phyloP scores from a whole-genome alignment of 179 eudicot genomes.

The Dionaea muscipula region DNA sequence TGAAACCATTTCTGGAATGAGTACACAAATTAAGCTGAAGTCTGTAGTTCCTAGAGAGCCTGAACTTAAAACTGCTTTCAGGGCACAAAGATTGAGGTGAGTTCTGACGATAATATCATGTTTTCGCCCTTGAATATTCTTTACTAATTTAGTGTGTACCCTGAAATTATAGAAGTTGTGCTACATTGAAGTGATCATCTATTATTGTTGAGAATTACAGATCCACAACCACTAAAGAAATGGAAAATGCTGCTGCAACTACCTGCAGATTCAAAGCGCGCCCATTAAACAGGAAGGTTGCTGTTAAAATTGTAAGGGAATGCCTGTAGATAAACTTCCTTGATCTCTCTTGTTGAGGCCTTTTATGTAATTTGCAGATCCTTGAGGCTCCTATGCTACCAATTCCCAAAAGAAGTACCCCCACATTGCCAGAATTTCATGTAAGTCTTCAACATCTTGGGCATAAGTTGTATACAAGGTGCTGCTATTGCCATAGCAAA shows the following conservation, averaged over 20 bases:
- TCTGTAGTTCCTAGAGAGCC: constrained; percentile 81
- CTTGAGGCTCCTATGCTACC: constrained; percentile 44
- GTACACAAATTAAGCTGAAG: constrained; percentile 28
- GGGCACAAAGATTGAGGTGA: constrained; percentile 66
- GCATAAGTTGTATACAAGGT: not conserved
- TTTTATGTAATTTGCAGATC: constrained; percentile 34
- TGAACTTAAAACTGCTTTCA: constrained; percentile 62
- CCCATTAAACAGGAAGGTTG: constrained; percentile 71
- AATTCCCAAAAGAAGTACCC: constrained; percentile 47
- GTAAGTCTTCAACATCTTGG: no score
- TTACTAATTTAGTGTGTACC: not conserved
- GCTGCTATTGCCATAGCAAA: no score
- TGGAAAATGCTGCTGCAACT: constrained; percentile 28
- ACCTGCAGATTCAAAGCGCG: constrained; percentile 60
- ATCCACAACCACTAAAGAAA: constrained; percentile 29
- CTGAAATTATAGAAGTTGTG: not conserved
- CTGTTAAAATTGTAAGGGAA: not conserved
- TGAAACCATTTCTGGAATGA: constrained; percentile 21
- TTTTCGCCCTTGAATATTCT: not conserved
- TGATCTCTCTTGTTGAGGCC: not conserved
- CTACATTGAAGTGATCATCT: no score
- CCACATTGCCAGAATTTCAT: constrained; percentile 49
- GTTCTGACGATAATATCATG: constrained; percentile 7
- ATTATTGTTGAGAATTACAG: constrained; percentile 27
- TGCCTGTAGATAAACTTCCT: not conserved